Evolutionary conservation across 129 eudicot genomes (phyloP).

Genomic region (Calendula officinalis): DNA sequence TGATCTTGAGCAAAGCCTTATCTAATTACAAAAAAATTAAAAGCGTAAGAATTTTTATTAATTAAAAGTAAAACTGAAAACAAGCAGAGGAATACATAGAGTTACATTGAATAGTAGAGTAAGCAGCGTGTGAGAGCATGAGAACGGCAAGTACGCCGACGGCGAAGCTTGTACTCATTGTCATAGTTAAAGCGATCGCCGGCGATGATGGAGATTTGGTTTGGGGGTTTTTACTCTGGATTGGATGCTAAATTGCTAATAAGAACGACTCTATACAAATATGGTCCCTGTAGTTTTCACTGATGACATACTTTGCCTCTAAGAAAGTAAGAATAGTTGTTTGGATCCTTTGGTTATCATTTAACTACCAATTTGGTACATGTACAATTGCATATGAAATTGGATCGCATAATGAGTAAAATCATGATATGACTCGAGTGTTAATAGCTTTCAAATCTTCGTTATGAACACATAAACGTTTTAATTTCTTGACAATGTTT

Average conservation of each 20-base stretch:
- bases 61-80: not conserved
- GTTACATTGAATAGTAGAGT: conserved; percentile 90
- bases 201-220: conserved; percentile 28
- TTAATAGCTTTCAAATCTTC: too few relatives aligned
- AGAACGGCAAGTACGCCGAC: conserved; percentile 76
- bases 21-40: conserved; percentile 38
- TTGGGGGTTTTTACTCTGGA: conserved; percentile 17
- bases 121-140: conserved; percentile 82
- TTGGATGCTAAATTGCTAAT: not conserved
- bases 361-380: too few relatives aligned
- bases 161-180: conserved; percentile 54
- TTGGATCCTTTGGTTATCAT: not conserved
- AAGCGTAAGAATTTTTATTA: conserved; percentile 1
- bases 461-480: too few relatives aligned
- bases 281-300: not conserved
- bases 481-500: too few relatives aligned
- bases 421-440: too few relatives aligned
- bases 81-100: not conserved
- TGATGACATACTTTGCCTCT: not conserved
- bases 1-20: conserved; percentile 82
- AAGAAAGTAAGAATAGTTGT: not conserved
- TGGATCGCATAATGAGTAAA: too few relatives aligned
- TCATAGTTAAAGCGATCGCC: conserved; percentile 37
- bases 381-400: too few relatives aligned
- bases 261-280: not conserved